These are phyloP conservation scores for Hyphopichia wangnamkhiaoensis DNA, from an alignment of 1,139 yeast species.

Conservation along the genomic window DNA sequence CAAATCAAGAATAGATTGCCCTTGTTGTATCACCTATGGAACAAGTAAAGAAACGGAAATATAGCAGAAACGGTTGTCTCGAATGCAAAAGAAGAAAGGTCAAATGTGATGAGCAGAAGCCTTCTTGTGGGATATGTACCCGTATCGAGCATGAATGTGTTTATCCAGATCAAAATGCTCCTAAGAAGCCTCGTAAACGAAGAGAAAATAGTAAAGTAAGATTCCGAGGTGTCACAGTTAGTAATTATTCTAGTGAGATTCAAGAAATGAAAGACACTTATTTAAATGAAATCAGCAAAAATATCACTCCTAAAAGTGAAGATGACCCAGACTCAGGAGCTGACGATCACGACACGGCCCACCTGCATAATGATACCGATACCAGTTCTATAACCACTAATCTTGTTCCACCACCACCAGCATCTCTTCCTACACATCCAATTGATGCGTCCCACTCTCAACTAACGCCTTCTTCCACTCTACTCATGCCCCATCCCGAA, in stretches of 20 bases:
- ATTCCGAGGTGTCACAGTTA: background rate
- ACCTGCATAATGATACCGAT: too few species aligned
- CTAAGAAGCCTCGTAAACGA: slow-evolving; percentile 5
- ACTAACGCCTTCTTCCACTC: too few species aligned
- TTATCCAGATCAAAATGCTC: slow-evolving; percentile 22
- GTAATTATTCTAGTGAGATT: background rate
- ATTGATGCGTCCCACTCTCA: too few species aligned
- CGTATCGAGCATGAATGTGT: slow-evolving; percentile 24
- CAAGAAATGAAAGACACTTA: slow-evolving; percentile 1
- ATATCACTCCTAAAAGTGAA: too few species aligned
- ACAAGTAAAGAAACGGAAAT: slow-evolving; percentile 14
- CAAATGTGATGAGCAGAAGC: slow-evolving; percentile 55
- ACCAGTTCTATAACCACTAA: too few species aligned
- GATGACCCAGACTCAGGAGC: too few species aligned
- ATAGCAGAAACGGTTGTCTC: slow-evolving; percentile 30
- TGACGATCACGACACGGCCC: too few species aligned
- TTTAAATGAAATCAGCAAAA: background rate
- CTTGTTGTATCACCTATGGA: too few species aligned
- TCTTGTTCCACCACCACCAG: too few species aligned
- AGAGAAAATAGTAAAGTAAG: background rate
- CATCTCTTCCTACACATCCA: too few species aligned
- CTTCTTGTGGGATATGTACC: slow-evolving; percentile 42
- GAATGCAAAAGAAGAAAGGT: slow-evolving; percentile 33
- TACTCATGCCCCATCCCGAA: too few species aligned
- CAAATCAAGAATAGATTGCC: too few species aligned